Evolutionary conservation across 176 grass and related monocot genomes (phyloP), one percentile per base, ranked within the genome.

Genomic region (Poa pratensis): DNA sequence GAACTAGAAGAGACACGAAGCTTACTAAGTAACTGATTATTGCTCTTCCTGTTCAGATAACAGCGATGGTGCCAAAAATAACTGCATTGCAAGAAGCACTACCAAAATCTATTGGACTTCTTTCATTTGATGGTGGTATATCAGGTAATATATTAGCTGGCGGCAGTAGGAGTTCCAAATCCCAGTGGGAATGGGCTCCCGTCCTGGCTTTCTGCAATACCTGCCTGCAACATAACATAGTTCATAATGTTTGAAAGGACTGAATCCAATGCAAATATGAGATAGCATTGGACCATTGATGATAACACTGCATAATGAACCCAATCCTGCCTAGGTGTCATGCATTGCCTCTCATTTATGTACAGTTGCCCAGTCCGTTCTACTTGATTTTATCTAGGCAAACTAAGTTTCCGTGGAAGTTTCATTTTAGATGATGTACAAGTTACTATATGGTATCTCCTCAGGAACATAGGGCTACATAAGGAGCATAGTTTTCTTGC

Each of bases 101-200:
- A 27, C 96, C 96, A 65, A 98, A 98, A 85, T 89, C 91, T 85
- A 89, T 98, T 53, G 93, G 93, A 32, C 89, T 98, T 80, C 96
- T 98, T 89, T 87, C 96, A 66, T 98, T 98, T 87, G 96, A 98
- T 89, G 96, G 93, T 79, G 96, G 96, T 84, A 82, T 98, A 85
- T 77, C 83, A 95, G 96, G 96, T 98, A 88, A 93, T 40, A 60
- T 80, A 10, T 88, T 84, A 43, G 26, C 40, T 80, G 62, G 39
- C 75, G 24, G 18, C 18, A 73, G 19, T 83, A 19, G 30, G 59
- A 69, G 67, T 88, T 79, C 17, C 49, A 53, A 54, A 73, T 79
- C 65, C 66, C 54, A 79, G 7, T 72, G 24, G 60, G 30, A 73
- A 64, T 46, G 54, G 61, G 35, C 37, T 75, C 27, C 61, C 75